Base-by-base conservation (phyloP, 495 filamentous ascomycete genomes). In the Neurospora tetraspora region DNA sequence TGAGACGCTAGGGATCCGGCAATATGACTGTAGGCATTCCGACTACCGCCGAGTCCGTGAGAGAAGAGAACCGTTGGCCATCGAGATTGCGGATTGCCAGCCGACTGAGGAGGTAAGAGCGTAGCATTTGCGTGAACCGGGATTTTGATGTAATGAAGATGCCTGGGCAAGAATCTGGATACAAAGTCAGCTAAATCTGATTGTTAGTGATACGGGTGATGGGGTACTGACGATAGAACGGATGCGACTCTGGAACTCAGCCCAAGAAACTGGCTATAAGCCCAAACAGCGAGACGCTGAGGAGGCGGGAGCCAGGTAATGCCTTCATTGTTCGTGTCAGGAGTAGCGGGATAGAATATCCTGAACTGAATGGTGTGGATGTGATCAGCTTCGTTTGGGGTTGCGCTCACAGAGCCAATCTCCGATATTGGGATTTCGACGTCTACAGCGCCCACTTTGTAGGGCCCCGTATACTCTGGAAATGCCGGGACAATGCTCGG, bases 1-100 rank as follows among this genome's bases (percentile, higher is more conserved):
- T 94, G 86, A 9, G 90, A 91, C 2, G 92, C 91, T 31, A 95
- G 76, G 0, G 91, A 91, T 8, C 91, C 90, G 27, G 84, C 86
- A 11, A 94, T 73, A 76, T 93, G 87, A 42, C 90, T 93, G 81
- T 94, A 95, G 31, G 92, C 85, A 69, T 93, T 93, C 39, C 90
- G 82, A 47, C 86, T 89, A 20, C 92, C 92, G 5, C 90, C 93
- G 3, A 94, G 84, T 4, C 92, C 92, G 77, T 95, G 92, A 11
- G 91, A 93, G 81, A 95, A 94, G 39, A 95, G 83, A 82, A 91
- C 87, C 0, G 92, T 91, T 2, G 92, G 92, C 89, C 92, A 93
- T 83, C 87, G 81, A 27, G 79, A 75, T 69, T 81, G 73, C 6
- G 80, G 72, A 61, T 74, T 77, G 36, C 80, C 75, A 23, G 75